phyloP scores from a whole-genome alignment of 495 filamentous ascomycete genomes.

The Evansstolkia leycettana region DNA sequence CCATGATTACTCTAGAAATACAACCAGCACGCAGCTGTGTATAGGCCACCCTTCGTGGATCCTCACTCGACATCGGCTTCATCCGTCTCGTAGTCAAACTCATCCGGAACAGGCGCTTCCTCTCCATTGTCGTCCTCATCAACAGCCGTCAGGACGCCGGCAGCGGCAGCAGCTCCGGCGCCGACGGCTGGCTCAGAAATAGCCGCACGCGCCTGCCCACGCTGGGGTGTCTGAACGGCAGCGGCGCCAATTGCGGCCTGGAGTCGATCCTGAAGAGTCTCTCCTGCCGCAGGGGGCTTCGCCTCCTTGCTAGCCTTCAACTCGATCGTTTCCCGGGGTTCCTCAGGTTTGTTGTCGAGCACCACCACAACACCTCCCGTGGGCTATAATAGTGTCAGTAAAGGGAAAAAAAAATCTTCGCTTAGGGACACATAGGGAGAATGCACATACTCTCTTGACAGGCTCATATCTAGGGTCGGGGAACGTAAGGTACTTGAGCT shows the following conservation, averaged over 20 bases:
- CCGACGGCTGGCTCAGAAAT: conserved; percentile 3
- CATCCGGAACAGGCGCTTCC: conserved; percentile 65
- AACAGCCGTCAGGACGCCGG: conserved; percentile 64
- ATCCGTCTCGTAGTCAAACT: conserved; percentile 81
- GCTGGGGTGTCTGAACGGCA: conserved; percentile 29
- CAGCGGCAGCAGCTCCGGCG: conserved; percentile 13
- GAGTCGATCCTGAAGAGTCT: conserved; percentile 31
- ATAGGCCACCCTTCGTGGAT: conserved; percentile 1
- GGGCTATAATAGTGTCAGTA: conserved; percentile 51
- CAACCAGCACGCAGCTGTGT: conserved; percentile 20
- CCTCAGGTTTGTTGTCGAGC: conserved; percentile 69
- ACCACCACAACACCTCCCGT: conserved; percentile 89
- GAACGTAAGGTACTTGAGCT: conserved; percentile 93
- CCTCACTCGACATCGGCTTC: conserved; percentile 49
- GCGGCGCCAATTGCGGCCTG: conserved; percentile 26
- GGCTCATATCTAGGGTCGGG: conserved; percentile 76
- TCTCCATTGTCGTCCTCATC: conserved; percentile 77
- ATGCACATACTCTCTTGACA: conserved; percentile 72
- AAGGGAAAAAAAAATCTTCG: conserved; percentile 1
- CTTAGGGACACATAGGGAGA: conserved; percentile 1
- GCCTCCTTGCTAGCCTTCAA: conserved; percentile 74
- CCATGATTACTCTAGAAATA: conserved; percentile 35
- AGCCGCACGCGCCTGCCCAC: conserved; percentile 17
- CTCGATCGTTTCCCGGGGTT: conserved; percentile 68
- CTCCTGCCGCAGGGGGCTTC: conserved; percentile 46